phyloP scores from a whole-genome alignment of 2,329 filamentous ascomycete genomes.

The Pseudogymnoascus pannorum region DNA sequence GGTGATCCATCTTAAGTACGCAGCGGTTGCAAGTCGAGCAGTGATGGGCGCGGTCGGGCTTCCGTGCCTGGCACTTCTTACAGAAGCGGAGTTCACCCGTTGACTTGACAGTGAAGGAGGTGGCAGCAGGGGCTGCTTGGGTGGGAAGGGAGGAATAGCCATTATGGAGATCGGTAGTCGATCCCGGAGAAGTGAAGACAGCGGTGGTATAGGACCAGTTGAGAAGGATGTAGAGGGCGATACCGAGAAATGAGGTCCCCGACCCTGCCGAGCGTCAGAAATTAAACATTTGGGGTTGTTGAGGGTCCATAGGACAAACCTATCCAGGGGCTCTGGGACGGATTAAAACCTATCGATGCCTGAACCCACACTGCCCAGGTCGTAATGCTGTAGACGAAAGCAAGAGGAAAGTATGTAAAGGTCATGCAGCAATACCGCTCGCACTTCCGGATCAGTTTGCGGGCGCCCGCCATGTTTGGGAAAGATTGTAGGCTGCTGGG shows the following conservation, averaged over 20 bases:
- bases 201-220: conserved; percentile 88
- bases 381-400: conserved; percentile 83
- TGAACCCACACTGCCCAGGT: conserved; percentile 91
- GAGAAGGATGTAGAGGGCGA: conserved; percentile 68
- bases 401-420: conserved; percentile 76
- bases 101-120: conserved; percentile 85
- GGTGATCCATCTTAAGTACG: conserved; percentile 98
- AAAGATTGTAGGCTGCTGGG: not conserved
- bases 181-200: conserved; percentile 86
- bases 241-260: conserved; percentile 52
- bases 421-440: conserved; percentile 80
- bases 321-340: conserved; percentile 47
- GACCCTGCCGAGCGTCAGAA: conserved; percentile 36
- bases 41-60: conserved; percentile 93
- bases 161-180: conserved; percentile 48
- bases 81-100: conserved; percentile 84
- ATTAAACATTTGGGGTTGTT: conserved; percentile 14
- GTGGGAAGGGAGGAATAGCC: conserved; percentile 79
- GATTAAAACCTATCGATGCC: conserved; percentile 59
- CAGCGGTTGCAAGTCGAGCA: conserved; percentile 92
- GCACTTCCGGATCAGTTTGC: conserved; percentile 40
- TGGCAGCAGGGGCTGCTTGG: conserved; percentile 52
- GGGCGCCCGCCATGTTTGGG: conserved; percentile 1
- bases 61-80: conserved; percentile 93
- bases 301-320: conserved; percentile 36